Evolutionary conservation across 1,139 yeast species (phyloP).

Genomic region (Hanseniaspora gamundiae): DNA sequence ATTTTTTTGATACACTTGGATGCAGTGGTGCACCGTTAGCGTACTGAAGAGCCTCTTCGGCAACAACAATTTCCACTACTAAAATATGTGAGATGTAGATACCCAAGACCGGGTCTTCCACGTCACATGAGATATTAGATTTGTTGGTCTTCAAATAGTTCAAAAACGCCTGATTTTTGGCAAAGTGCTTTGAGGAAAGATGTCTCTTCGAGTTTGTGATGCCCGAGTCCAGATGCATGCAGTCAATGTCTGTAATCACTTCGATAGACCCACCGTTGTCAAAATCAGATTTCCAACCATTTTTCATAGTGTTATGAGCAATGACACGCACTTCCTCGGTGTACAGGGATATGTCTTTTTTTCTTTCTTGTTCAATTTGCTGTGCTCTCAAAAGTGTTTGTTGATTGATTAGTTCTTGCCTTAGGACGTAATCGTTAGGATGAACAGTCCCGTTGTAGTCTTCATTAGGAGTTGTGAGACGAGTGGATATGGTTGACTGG

Average conservation of each 20-base stretch:
- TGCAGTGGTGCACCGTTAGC: slow-evolving; percentile 21
- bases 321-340: slow-evolving; percentile 65
- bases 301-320: slow-evolving; percentile 66
- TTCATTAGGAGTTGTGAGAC: slow-evolving; percentile 2
- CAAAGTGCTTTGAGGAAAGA: slow-evolving; percentile 18
- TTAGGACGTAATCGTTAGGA: slow-evolving; percentile 31
- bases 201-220: slow-evolving; percentile 28
- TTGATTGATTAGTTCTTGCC: slow-evolving; percentile 23
- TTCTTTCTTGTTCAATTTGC: slow-evolving; percentile 20
- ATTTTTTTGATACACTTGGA: slow-evolving; percentile 3
- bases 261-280: slow-evolving; percentile 65
- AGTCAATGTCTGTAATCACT: slow-evolving; percentile 55
- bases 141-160: slow-evolving; percentile 15
- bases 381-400: slow-evolving; percentile 24
- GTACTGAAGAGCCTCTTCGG: slow-evolving; percentile 62
- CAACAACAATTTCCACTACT: slow-evolving; percentile 80
- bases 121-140: slow-evolving; percentile 57
- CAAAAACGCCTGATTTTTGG: slow-evolving; percentile 5
- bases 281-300: slow-evolving; percentile 94
- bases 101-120: slow-evolving; percentile 74
- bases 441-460: slow-evolving; percentile 16
- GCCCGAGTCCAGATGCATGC: slow-evolving; percentile 49
- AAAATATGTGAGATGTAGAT: slow-evolving; percentile 62
- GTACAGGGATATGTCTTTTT: slow-evolving; percentile 34
- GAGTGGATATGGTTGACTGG: slow-evolving; percentile 3